Conservation (phyloP, 2,329 filamentous ascomycete species). For the Ceratocystis cubensis region DNA sequence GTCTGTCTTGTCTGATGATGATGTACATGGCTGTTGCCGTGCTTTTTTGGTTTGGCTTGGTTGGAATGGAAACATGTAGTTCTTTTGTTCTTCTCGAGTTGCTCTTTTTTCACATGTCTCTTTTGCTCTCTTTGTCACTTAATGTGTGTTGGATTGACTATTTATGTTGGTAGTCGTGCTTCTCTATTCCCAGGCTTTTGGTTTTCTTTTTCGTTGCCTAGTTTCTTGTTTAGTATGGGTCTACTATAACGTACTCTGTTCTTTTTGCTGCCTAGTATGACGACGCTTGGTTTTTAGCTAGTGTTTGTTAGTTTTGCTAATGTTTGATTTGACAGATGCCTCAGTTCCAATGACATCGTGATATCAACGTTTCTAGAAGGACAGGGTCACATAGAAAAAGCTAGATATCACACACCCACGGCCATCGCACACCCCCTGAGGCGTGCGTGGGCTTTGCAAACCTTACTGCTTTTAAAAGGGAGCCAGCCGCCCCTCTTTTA, state of each 20-base stretch:
- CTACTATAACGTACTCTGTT: too few species aligned
- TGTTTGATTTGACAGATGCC: too few species aligned
- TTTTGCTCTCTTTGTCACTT: not conserved
- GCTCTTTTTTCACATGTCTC: not conserved
- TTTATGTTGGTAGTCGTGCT: not conserved
- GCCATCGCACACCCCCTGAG: not conserved
- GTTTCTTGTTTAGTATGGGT: too few species aligned
- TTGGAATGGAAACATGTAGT: not conserved
- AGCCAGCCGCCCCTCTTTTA: not conserved
- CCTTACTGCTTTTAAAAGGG: conserved; percentile 1
- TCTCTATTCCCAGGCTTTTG: not conserved
- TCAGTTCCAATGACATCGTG: not conserved
- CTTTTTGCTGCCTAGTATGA: too few species aligned
- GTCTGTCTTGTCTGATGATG: not conserved
- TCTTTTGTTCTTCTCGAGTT: not conserved
- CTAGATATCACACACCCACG: not conserved
- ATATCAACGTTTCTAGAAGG: not conserved
- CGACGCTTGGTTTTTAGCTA: too few species aligned
- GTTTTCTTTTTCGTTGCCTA: not conserved
- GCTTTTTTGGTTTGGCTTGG: not conserved
- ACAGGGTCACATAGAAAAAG: not conserved
- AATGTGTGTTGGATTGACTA: not conserved
- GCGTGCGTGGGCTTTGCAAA: not conserved
- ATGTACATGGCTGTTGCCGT: not conserved
- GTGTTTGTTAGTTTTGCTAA: too few species aligned